Base-by-base conservation (phyloP, 768 basidiomycete species). In the Naganishia antarctica region DNA sequence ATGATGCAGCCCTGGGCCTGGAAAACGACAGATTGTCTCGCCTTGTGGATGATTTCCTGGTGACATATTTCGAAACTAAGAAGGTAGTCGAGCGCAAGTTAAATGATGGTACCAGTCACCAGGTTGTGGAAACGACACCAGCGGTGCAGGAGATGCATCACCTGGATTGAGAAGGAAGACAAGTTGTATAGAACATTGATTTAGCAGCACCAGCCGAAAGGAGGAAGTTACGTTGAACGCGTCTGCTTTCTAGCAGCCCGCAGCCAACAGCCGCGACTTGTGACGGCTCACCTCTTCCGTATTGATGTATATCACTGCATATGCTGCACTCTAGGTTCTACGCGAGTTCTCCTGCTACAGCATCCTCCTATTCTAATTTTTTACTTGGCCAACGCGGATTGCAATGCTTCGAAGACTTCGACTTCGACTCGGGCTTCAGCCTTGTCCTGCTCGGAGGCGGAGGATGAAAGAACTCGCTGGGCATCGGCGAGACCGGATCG, bases 381-480 rank as follows among this genome's bases (percentile, higher is more conserved):
- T 69, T 78, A 79, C 76, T 79, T 78, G 69, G 40, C 60, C 62
- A 98, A 79, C 70, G 91, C 91, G 69, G 88, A 84, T 78, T 97
- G 93, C 65, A 99, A 82, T 45, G 90, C 85, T 82, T 98, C 96
- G 76, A 93, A 97, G 63, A 98, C 93, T 74, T 94, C 92, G 37
- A 89, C 88, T 80, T 99, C 94, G 76, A 97, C 85, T 70, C 85
- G 84, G 32, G 93, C 96, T 80, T 93, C 92, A 66, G 87, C 80
- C 82, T 91, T 98, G 79, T 91, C 91, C 71, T 87, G 87, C 78
- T 97, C 96, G 47, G 90, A 86, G 31, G 91, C 93, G 73, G 82
- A 88, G 45, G 92, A 91, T 44, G 82, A 77, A 1, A 86, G 83
- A 32, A 91, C 89, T 75, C 84, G 86, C 78, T 88, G 81, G 26